These are phyloP conservation scores for Cyclostephanos tholiformis DNA, from an alignment of 108 stramenopile genomes.

Conservation along the genomic window DNA sequence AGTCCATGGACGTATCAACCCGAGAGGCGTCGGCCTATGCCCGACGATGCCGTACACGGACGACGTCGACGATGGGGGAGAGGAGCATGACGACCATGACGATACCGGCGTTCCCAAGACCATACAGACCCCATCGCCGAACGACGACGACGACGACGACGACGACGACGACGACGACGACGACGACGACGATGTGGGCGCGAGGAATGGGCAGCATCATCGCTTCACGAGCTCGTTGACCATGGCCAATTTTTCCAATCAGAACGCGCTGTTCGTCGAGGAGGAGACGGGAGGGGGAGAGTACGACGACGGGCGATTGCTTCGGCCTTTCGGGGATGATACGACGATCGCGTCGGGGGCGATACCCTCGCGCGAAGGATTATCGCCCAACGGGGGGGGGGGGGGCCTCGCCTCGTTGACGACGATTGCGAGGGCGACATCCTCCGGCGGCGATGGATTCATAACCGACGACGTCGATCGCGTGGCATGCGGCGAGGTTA, in stretches of 20 bases:
- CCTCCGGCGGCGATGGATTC: not conserved
- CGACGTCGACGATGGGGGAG: not conserved
- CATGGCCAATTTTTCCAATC: not conserved
- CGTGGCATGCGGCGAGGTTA: too few species aligned
- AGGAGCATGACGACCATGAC: not conserved
- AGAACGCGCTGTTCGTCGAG: not conserved
- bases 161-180: too few species aligned
- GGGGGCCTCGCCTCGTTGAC: too few species aligned
- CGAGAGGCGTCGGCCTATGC: not conserved
- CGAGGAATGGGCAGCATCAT: not conserved
- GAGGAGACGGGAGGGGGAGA: not conserved
- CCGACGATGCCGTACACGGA: not conserved
- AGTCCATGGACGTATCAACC: too few species aligned
- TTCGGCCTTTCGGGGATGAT: not conserved
- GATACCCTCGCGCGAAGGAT: not conserved
- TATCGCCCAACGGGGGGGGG: not conserved
- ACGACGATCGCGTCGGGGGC: not conserved
- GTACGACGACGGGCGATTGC: not conserved
- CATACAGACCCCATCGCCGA: constrained; percentile 2
- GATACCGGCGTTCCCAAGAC: not conserved
- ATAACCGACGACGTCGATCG: too few species aligned
- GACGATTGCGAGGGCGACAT: too few species aligned
- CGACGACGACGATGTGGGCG: not conserved
- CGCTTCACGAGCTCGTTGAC: not conserved
- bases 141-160: not conserved